Conservation (phyloP, 331 rosid genomes). For the Acacia pycnantha region DNA sequence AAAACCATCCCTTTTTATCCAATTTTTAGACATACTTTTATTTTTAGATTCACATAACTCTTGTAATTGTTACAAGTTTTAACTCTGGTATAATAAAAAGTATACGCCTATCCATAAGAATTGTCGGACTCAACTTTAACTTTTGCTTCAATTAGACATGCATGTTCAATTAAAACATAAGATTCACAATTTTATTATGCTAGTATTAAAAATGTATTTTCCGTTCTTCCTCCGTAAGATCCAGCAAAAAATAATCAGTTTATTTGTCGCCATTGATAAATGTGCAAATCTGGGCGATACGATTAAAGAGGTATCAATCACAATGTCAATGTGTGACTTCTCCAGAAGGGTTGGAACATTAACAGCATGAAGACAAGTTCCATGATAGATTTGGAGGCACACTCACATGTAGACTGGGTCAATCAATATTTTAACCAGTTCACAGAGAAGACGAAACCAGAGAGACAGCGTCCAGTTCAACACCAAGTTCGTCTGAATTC, state of each 20-base stretch:
- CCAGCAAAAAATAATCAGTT: not conserved
- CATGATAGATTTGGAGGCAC: not conserved
- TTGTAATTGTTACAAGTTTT: too few species aligned
- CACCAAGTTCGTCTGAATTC: too few species aligned
- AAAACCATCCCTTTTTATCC: not conserved
- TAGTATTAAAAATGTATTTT: too few species aligned
- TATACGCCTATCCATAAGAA: too few species aligned
- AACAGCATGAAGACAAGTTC: not conserved
- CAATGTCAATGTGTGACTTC: not conserved
- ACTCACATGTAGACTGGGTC: not conserved
- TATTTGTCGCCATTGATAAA: not conserved
- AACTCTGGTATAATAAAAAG: too few species aligned
- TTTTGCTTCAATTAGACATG: too few species aligned
- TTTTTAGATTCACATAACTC: too few species aligned
- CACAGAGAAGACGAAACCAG: not conserved
- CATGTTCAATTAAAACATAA: too few species aligned
- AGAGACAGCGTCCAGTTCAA: too few species aligned
- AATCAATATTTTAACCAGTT: conserved; percentile 11
- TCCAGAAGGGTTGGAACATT: not conserved
- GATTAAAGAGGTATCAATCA: not conserved
- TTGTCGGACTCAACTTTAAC: too few species aligned
- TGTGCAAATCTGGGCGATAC: not conserved
- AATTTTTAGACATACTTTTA: too few species aligned
- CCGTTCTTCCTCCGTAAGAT: not conserved
- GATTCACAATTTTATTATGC: too few species aligned